Evolutionary conservation across 768 basidiomycete species (phyloP).

Genomic region (Crucibulum laeve): DNA sequence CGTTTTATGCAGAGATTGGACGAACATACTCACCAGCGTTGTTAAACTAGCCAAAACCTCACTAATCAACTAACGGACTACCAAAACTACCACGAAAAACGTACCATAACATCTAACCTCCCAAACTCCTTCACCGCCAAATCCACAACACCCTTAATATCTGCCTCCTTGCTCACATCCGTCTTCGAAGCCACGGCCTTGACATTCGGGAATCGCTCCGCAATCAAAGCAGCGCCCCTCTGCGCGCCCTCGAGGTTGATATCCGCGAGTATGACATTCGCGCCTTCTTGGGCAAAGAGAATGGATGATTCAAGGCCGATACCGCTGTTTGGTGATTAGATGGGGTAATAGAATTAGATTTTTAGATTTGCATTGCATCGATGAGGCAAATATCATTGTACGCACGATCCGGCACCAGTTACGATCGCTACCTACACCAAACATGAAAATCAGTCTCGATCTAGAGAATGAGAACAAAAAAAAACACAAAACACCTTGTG

Average conservation of each 20-base stretch:
- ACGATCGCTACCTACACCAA: conserved; percentile 62
- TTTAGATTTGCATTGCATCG: no score
- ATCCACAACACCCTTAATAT: conserved; percentile 81
- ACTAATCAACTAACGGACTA: background rate
- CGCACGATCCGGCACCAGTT: conserved; percentile 89
- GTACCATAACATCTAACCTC: conserved; percentile 91
- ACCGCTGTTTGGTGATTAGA: conserved; percentile 61
- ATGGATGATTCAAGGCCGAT: conserved; percentile 96
- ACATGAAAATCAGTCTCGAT: conserved; percentile 5
- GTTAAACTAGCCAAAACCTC: conserved; percentile 67
- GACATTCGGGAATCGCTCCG: conserved; percentile 62
- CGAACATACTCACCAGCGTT: conserved; percentile 61
- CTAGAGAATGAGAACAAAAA: background rate
- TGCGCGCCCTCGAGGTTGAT: conserved; percentile 76
- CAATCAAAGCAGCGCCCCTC: conserved; percentile 60
- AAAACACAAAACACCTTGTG: conserved; percentile 43
- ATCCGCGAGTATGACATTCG: conserved; percentile 86
- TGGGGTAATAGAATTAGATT: no score
- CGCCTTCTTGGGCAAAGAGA: conserved; percentile 92
- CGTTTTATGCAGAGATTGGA: background rate
- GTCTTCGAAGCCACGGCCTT: conserved; percentile 67
- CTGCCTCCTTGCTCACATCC: conserved; percentile 86
- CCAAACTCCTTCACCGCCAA: conserved; percentile 81
- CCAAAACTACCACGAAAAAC: conserved; percentile 13
- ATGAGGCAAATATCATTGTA: conserved; percentile 10